Evolutionary conservation across 2,329 filamentous ascomycete genomes (phyloP), one percentile per base, ranked within the genome.

Genomic region (Pestalotiopsis sp.): DNA sequence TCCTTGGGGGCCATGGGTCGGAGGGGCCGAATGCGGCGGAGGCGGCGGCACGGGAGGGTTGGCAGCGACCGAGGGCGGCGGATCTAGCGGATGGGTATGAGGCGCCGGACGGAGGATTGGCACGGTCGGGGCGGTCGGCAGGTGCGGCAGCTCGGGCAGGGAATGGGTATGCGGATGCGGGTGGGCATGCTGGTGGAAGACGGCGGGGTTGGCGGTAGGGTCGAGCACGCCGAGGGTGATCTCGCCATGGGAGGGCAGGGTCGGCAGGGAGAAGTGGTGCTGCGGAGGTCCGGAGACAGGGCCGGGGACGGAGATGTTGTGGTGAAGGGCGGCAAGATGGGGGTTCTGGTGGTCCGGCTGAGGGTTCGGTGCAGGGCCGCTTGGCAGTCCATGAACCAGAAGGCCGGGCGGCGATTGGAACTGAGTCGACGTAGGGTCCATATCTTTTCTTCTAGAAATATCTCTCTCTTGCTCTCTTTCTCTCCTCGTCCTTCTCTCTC

Each of bases 161-260:
- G 78, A 65, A 73, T 76, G 25, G 70, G 75, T 66, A 70, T 74
- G 64, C n/a, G 59, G 27, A 40, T 63, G 41, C 25, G 59, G 58
- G 14, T 63, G 57, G 7, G 65, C 31, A 20, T 68, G 67, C 25
- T 74, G 74, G 68, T 74, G 73, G 66, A 75, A 75, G 70, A 83
- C 82, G 60, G 79, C 75, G 41, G 78, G 69, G 67, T 81, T 77
- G 68, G 78, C 75, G 62, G 79, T 36, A 36, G 31, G 74, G 68
- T 83, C 80, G 68, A 85, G 79, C 65, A 73, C 74, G 70, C 81
- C 79, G 31, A 85, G 77, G 66, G 81, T 74, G 73, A 82, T 71
- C 74, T 75, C 74, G 70, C 77, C 66, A 68, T 82, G 80, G 38
- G 80, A 76, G 52, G 78, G 73, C 23, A 82, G 73, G 66, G 73